phyloP scores from a whole-genome alignment of 306 rosid genomes.

The Myrica gale region DNA sequence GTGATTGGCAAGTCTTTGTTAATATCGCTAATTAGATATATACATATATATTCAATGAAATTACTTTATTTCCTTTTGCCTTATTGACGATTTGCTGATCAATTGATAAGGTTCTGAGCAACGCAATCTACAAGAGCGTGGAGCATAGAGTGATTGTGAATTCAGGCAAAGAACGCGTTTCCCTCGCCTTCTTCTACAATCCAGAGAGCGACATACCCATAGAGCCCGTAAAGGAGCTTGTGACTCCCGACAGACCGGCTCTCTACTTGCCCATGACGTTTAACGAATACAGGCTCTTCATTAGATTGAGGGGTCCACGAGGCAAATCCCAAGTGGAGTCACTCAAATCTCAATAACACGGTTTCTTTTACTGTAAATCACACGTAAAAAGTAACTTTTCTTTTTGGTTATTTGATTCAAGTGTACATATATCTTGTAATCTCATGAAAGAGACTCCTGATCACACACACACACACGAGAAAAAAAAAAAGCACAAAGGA shows the following conservation, averaged over 20 bases:
- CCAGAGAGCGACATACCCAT: conserved; percentile 83
- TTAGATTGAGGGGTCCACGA: conserved; percentile 68
- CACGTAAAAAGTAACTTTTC: background rate
- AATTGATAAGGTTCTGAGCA: conserved; percentile 64
- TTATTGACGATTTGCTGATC: background rate
- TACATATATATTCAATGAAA: no score
- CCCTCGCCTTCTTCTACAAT: conserved; percentile 90
- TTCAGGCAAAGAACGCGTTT: conserved; percentile 64
- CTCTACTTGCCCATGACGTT: conserved; percentile 70
- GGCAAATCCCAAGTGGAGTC: conserved; percentile 89
- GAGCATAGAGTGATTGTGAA: conserved; percentile 93
- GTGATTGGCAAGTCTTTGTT: background rate
- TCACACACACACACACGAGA: conserved; percentile 5
- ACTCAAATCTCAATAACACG: conserved; percentile 46
- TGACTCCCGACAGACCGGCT: conserved; percentile 52
- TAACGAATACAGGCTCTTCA: conserved; percentile 77
- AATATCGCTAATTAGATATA: no score
- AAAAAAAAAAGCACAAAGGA: conserved; percentile 1
- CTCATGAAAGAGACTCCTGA: background rate
- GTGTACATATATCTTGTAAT: conserved; percentile 24
- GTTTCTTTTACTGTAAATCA: conserved; percentile 10
- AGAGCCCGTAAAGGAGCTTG: conserved; percentile 58
- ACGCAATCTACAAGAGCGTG: conserved; percentile 77
- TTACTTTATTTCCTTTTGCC: background rate
- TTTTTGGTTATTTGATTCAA: background rate